Evolutionary conservation across 805 yeast genomes (phyloP).

Genomic region (Geotrichum ghanense): DNA sequence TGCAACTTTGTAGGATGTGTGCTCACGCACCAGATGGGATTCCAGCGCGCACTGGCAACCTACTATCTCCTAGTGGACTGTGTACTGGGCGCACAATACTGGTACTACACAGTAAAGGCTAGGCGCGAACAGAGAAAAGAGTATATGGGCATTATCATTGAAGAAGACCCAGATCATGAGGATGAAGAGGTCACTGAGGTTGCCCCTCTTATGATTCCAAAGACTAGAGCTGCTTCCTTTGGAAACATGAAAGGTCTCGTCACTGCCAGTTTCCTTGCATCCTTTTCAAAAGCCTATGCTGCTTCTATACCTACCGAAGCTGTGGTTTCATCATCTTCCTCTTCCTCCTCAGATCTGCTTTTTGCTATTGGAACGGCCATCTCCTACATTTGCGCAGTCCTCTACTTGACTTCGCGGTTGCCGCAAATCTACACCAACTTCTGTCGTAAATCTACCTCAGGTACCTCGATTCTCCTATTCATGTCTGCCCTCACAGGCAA

Average conservation of each 20-base stretch:
- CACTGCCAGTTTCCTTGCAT: constrained; percentile 25
- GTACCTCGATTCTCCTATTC: constrained; percentile 71
- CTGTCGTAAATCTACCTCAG: constrained; percentile 70
- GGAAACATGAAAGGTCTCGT: constrained; percentile 11
- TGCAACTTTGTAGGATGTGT: constrained; percentile 58
- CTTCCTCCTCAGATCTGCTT: neutral
- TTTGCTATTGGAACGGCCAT: constrained; percentile 33
- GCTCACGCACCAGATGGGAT: constrained; percentile 66
- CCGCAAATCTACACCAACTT: constrained; percentile 80
- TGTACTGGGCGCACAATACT: constrained; percentile 56
- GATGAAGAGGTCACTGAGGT: neutral
- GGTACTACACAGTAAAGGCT: constrained; percentile 42
- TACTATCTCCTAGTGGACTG: constrained; percentile 68
- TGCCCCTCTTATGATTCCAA: constrained; percentile 5
- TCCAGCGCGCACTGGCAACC: constrained; percentile 59
- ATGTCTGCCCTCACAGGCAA: constrained; percentile 73
- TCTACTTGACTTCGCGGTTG: constrained; percentile 66
- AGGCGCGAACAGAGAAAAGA: neutral
- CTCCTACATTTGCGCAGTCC: constrained; percentile 72
- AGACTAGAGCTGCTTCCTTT: constrained; percentile 4
- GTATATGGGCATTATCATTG: neutral
- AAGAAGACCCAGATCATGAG: neutral
- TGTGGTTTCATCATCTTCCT: constrained; percentile 13
- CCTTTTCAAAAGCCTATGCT: constrained; percentile 19
- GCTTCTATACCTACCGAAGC: constrained; percentile 14